Percentiles rank a stretch among this genome's conserved stretches.
Conservation (phyloP, 2,329 filamentous ascomycete genomes). For the Phoma sp. region DNA sequence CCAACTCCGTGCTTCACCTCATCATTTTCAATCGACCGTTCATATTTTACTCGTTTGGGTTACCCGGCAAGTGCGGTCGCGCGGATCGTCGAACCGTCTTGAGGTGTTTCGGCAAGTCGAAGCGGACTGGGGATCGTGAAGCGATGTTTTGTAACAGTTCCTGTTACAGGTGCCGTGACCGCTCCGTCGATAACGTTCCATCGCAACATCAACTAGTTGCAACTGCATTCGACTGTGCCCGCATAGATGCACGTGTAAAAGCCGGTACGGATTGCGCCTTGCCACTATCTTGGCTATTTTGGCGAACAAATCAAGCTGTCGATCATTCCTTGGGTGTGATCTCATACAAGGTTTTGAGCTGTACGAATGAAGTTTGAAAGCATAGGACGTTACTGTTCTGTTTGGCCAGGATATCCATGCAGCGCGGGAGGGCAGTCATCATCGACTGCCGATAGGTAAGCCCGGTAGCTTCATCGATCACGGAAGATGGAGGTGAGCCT, state of each 20-base stretch:
- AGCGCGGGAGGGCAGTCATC: conserved; percentile 21
- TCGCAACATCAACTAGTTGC: not conserved
- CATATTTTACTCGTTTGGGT: not conserved
- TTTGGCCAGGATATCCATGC: conserved; percentile 24
- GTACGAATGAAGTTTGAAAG: conserved; percentile 23
- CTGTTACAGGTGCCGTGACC: conserved; percentile 10
- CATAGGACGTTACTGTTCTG: conserved; percentile 23
- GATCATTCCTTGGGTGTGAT: conserved; percentile 9
- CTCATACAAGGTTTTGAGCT: conserved; percentile 17
- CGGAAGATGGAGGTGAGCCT: conserved; percentile 14
- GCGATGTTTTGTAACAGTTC: conserved; percentile 7
- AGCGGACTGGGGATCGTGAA: conserved; percentile 1
- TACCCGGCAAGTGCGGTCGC: not conserved
- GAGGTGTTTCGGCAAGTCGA: conserved; percentile 1
- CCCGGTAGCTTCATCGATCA: not conserved
- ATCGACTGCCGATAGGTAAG: conserved; percentile 25
- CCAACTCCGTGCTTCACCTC: conserved; percentile 8
- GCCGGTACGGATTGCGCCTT: not conserved
- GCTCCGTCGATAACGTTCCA: not conserved
- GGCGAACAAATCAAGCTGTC: not conserved
- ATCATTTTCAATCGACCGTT: not conserved
- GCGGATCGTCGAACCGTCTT: not conserved
- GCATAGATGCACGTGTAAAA: not conserved
- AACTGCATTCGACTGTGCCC: too few relatives aligned
- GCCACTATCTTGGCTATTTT: not conserved